Conservation (phyloP, 768 basidiomycete genomes). For the Cubamyces lactineus region DNA sequence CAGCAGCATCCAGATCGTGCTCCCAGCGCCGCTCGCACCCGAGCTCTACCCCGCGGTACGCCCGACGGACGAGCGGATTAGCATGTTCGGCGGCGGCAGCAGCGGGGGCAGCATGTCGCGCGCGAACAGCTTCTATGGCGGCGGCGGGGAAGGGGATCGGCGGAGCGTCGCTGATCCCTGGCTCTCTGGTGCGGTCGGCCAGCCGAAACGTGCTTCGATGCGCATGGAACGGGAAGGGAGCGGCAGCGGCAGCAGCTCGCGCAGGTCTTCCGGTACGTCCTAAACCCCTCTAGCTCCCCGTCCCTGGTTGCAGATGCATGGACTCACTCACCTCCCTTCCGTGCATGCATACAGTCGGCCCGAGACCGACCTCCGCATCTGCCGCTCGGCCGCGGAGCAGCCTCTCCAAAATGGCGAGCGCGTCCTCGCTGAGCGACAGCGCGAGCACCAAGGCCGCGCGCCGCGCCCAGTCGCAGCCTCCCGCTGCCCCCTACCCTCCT, state of each 20-base stretch:
- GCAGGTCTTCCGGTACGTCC: conserved; percentile 13
- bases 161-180: conserved; percentile 23
- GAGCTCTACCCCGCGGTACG: conserved; percentile 25
- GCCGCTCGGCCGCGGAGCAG: conserved; percentile 19
- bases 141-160: conserved; percentile 15
- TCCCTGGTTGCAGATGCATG: neutral
- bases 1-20: conserved; percentile 65
- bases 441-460: conserved; percentile 12
- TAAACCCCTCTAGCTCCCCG: neutral
- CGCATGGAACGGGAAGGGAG: conserved; percentile 8
- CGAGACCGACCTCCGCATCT: conserved; percentile 1
- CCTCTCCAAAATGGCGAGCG: conserved; percentile 17
- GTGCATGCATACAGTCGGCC: neutral
- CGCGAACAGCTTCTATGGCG: conserved; percentile 12
- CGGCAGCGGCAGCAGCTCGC: conserved; percentile 12
- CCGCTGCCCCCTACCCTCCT: neutral
- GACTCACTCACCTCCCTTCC: neutral
- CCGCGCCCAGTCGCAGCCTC: conserved; percentile 24
- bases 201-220: conserved; percentile 2
- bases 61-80: conserved; percentile 7
- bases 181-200: conserved; percentile 20
- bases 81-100: conserved; percentile 11
- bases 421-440: conserved; percentile 18
- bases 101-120: neutral
- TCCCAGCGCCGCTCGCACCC: conserved; percentile 66